Conservation (phyloP, 345 rosid species). For the Sonneratia alba region DNA sequence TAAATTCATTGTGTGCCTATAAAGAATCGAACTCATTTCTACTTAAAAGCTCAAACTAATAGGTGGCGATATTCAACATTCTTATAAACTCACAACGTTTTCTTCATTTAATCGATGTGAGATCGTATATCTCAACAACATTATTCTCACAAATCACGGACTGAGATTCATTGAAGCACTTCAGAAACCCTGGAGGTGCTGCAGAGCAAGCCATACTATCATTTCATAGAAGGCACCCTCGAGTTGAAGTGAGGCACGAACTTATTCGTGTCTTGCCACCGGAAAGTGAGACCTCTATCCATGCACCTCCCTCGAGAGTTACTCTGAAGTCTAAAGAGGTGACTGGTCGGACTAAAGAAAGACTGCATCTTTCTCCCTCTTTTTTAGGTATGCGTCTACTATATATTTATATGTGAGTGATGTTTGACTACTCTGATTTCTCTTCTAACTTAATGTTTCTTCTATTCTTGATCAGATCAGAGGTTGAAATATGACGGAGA, state of each 20-base stretch:
- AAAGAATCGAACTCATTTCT: too few relatives aligned
- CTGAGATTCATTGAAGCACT: slow-evolving; percentile 46
- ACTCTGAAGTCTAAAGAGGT: slow-evolving; percentile 1
- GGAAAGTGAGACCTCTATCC: neutral
- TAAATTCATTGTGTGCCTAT: too few relatives aligned
- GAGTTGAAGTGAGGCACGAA: slow-evolving; percentile 51
- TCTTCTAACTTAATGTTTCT: neutral
- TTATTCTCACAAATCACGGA: slow-evolving; percentile 58
- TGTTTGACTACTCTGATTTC: neutral
- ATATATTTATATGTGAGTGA: neutral
- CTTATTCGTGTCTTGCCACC: slow-evolving; percentile 11
- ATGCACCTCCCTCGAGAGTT: neutral
- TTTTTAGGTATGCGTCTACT: slow-evolving; percentile 26
- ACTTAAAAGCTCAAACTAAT: too few relatives aligned
- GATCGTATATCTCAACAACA: too few relatives aligned
- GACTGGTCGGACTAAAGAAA: slow-evolving; percentile 9
- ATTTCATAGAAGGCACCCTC: slow-evolving; percentile 45
- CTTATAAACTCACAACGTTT: too few relatives aligned
- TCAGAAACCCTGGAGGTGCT: slow-evolving; percentile 39
- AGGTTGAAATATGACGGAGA: slow-evolving; percentile 62
- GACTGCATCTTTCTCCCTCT: slow-evolving; percentile 20
- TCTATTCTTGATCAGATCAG: slow-evolving; percentile 43
- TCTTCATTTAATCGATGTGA: too few relatives aligned
- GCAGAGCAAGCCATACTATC: slow-evolving; percentile 31
- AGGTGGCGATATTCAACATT: too few relatives aligned